Evolutionary conservation across 164 flowering plant genomes (phyloP), one percentile per base, ranked within the genome.

Genomic region (Chloranthus sessilifolius): DNA sequence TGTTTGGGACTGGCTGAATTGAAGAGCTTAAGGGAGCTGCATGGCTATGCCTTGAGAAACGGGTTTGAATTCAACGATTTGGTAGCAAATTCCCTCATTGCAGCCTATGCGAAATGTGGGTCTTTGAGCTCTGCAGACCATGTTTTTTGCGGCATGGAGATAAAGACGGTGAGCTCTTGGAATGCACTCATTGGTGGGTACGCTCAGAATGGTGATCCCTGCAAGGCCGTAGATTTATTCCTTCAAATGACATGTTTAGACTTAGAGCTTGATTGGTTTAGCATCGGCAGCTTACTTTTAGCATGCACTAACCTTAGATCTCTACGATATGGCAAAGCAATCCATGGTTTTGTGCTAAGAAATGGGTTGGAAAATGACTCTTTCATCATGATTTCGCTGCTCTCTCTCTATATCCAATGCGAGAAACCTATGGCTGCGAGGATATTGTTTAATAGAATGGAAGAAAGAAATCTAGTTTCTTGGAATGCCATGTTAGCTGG

Each of bases 401-500:
- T 83, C 23, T 79, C 88, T 5, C 64, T 79, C 19, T 81, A 83
- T 55, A 50, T 69, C 43, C 69, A 60, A 22, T 83, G 85, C 51
- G 70, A 63, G 16, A 58, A 70, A 47, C 22, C 58, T 12, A 37
- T 14, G 16, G 16, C 57, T 47, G 82, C 80, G 10, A 47, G 61
- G 38, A 15, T 24, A 8, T 47, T 77, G 39, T 85, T 85, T 51
- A 60, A 74, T 34, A 40, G 40, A 42, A 68, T 78, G 67, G 63
- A 49, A n/a, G 67, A 65, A 41, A 81, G 59, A 59, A 70, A 53
- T 61, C 47, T 52, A 42, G 81, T 79, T 3, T 54, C 74, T 42
- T 83, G 87, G 85, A 82, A 83, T 65, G 70, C 78, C 14, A 83
- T 85, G 88, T 72, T 85, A 17, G 16, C 82, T 38, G 95, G 90